Conservation (phyloP, 495 filamentous ascomycete genomes). For the Penicillium taxi region DNA sequence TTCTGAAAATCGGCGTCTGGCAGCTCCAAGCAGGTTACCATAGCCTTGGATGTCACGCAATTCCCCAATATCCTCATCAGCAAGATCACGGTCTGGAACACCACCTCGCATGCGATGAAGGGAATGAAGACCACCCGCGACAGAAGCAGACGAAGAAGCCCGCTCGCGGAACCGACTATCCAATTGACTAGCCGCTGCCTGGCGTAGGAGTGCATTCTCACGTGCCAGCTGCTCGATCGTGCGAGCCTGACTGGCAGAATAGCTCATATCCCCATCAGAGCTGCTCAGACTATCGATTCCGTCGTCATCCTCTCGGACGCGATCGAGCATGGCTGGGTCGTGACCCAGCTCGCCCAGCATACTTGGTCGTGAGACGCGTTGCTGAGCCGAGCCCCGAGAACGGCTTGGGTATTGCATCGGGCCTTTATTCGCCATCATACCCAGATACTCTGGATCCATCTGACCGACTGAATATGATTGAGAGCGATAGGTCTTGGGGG, state of each 20-base stretch:
- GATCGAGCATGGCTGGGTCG: constrained; percentile 62
- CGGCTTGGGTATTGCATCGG: constrained; percentile 31
- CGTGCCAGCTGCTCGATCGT: constrained; percentile 65
- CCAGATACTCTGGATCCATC: constrained; percentile 58
- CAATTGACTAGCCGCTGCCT: constrained; percentile 50
- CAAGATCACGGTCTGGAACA: constrained; percentile 64
- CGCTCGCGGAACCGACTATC: constrained; percentile 59
- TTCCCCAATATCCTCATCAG: constrained; percentile 63
- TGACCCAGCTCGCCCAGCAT: constrained; percentile 73
- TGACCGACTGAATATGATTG: constrained; percentile 97
- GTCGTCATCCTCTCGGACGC: constrained; percentile 75
- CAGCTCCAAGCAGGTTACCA: constrained; percentile 32
- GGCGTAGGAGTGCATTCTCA: constrained; percentile 65
- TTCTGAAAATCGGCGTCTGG: constrained; percentile 54
- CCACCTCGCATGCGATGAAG: constrained; percentile 54
- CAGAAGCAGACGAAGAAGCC: constrained; percentile 45
- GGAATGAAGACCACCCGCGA: constrained; percentile 46
- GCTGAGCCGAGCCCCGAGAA: constrained; percentile 55
- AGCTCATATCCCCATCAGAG: constrained; percentile 52
- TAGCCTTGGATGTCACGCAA: constrained; percentile 49
- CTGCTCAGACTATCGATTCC: constrained; percentile 66
- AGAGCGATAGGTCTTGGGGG: constrained; percentile 86
- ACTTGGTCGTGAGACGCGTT: constrained; percentile 77
- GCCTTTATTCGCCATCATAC: constrained; percentile 34
- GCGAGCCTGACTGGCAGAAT: constrained; percentile 53